Percentiles rank a stretch among this genome's conserved stretches.
phyloP scores from a whole-genome alignment of 768 basidiomycete genomes.

The Tremella mesenterica region DNA sequence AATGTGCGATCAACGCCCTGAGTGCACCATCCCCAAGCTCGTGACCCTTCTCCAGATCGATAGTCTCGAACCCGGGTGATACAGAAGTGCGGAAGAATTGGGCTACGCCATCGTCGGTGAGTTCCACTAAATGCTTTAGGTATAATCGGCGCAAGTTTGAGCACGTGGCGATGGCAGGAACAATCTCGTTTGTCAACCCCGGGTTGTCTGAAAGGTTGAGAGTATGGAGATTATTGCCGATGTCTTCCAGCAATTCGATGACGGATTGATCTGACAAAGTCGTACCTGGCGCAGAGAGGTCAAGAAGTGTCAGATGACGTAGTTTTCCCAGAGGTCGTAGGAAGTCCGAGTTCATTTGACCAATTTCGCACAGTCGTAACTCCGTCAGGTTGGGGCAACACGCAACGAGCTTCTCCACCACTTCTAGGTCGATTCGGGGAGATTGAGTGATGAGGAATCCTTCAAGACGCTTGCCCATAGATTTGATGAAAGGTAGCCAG shows the following conservation, averaged over 20 bases:
- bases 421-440: conserved; percentile 70
- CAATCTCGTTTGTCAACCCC: conserved; percentile 51
- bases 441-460: conserved; percentile 75
- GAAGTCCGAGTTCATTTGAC: conserved; percentile 60
- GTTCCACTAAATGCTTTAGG: conserved; percentile 53
- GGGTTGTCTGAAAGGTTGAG: conserved; percentile 67
- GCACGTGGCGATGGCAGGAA: conserved; percentile 54
- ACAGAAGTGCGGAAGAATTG: conserved; percentile 52
- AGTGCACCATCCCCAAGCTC: conserved; percentile 54
- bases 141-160: conserved; percentile 51
- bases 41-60: conserved; percentile 62
- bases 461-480: conserved; percentile 55
- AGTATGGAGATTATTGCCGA: conserved; percentile 54
- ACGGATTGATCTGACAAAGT: conserved; percentile 56
- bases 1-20: conserved; percentile 58
- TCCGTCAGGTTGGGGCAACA: conserved; percentile 56
- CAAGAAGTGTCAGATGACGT: conserved; percentile 53
- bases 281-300: conserved; percentile 53
- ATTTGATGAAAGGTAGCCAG: conserved; percentile 67
- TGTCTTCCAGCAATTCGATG: conserved; percentile 51
- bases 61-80: conserved; percentile 27
- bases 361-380: conserved; percentile 71
- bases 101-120: conserved; percentile 65
- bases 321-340: conserved; percentile 52
- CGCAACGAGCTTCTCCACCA: conserved; percentile 54